A percentile compares a stretch with the other conserved stretches of the same genome.
Evolutionary conservation across 2,329 filamentous ascomycete genomes (phyloP).

Genomic region (Eurotiales sp.): DNA sequence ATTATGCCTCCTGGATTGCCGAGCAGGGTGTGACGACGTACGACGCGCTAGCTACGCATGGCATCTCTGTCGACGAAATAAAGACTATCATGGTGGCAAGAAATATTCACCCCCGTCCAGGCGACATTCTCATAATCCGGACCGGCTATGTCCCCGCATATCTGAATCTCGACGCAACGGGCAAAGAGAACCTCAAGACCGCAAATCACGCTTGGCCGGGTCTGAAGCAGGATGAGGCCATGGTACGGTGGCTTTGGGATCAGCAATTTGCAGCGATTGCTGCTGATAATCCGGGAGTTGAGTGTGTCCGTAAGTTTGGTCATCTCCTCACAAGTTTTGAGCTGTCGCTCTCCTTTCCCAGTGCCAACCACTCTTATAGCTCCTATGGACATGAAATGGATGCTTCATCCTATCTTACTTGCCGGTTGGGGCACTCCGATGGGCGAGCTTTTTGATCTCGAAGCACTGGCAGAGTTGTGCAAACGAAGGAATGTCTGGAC

Average conservation of each 20-base stretch:
- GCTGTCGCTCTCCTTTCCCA: neutral
- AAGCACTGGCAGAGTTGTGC: neutral
- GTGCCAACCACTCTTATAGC: neutral
- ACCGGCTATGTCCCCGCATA: neutral
- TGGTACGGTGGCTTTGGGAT: neutral
- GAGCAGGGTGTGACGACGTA: neutral
- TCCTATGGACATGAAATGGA: neutral
- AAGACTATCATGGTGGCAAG: neutral
- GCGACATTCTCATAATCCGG: neutral
- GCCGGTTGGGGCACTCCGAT: constrained; percentile 1
- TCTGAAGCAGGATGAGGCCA: neutral
- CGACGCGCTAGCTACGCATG: neutral
- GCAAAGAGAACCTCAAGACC: neutral
- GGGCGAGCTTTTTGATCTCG: constrained; percentile 1
- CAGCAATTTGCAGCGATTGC: neutral
- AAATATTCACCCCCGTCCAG: neutral
- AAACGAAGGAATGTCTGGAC: neutral
- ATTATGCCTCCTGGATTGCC: neutral
- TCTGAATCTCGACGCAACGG: neutral
- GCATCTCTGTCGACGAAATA: neutral
- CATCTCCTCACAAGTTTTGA: neutral
- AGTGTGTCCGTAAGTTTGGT: neutral
- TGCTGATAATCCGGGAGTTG: neutral
- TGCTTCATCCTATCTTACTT: neutral
- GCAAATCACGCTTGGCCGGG: neutral